These are phyloP conservation scores for Aspergillus cejpii DNA, from an alignment of 2,329 filamentous ascomycete species.

Conservation along the genomic window DNA sequence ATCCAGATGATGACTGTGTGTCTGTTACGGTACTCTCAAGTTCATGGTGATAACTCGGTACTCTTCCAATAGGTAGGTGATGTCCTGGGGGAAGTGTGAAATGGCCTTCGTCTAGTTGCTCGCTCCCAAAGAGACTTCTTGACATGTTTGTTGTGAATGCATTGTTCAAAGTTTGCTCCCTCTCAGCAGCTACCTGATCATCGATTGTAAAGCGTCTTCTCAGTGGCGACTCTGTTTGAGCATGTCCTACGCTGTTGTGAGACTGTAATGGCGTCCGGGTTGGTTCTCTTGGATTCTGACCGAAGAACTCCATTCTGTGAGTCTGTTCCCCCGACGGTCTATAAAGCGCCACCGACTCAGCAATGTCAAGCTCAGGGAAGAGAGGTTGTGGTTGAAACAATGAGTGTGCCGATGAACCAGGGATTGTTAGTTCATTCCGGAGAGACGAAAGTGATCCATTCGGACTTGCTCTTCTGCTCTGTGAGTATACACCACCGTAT, in stretches of 20 bases:
- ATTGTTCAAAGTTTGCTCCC: conserved; percentile 6
- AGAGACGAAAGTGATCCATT: neutral
- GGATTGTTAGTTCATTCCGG: neutral
- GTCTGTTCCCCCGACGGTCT: neutral
- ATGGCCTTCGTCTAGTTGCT: neutral
- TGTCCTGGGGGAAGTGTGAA: neutral
- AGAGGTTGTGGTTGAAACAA: neutral
- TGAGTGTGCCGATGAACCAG: neutral
- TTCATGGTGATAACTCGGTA: neutral
- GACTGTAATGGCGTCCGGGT: neutral
- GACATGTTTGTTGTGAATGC: neutral
- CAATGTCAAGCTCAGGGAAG: neutral
- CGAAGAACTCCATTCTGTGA: neutral
- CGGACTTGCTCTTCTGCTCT: neutral
- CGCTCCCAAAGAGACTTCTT: neutral
- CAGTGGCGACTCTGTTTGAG: neutral
- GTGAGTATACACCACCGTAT: neutral
- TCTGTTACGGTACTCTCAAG: neutral
- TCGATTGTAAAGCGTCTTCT: conserved; percentile 23
- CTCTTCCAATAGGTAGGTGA: neutral
- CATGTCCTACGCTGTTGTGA: neutral
- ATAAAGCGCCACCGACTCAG: neutral
- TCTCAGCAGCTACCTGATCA: conserved; percentile 23
- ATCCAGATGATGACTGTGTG: conserved; percentile 9
- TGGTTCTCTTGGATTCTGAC: neutral